Evolutionary conservation across 345 rosid genomes (phyloP), one percentile per base, ranked within the genome.

Genomic region (Sisymbrium altissimum): DNA sequence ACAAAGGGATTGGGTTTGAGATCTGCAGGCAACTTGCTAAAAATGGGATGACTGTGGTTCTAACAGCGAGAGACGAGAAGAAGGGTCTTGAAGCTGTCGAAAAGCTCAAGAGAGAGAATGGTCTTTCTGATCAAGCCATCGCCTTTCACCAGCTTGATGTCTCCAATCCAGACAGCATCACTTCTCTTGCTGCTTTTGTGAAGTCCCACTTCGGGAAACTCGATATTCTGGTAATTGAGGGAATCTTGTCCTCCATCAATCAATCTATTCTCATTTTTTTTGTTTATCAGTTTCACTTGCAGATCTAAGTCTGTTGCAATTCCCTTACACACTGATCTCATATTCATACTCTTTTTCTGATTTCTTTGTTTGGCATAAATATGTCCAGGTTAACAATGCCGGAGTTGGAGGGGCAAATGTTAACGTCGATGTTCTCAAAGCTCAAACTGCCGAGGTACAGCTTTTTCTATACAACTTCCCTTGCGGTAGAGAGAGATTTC

Each of bases 71-170:
- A 72, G 78, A 84, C 52, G 80, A 71, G 74, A 79, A 67, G 9
- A 79, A 80, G 17, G 85, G 87, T 17, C 71, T 75, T 56, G 80
- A 76, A 46, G 84, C 90, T 83, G 79, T 83, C 73, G 62, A 78
- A 30, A 80, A 80, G 36, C 84, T 87, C 44, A 80, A 71, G 50
- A 76, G 30, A 18, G 64, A 76, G 3, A 73, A 55, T 67, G 78
- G 78, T 52, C 61, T 73, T 15, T 67, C 75, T 4, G 81, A 80
- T 68, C 60, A 72, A 59, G 18, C 66, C 54, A 46, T 83, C 10
- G 29, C 73, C 21, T 86, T 84, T 58, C 86, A 81, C 77, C 83
- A 46, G 35, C 88, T 88, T 48, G 88, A 86, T 75, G 87, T 86
- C 8, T n/a, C 80, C 10, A 80, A 82, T 44, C 73, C 79, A n/a